Base-by-base conservation (phyloP, 345 rosid genomes). In the Linum trigynum region DNA sequence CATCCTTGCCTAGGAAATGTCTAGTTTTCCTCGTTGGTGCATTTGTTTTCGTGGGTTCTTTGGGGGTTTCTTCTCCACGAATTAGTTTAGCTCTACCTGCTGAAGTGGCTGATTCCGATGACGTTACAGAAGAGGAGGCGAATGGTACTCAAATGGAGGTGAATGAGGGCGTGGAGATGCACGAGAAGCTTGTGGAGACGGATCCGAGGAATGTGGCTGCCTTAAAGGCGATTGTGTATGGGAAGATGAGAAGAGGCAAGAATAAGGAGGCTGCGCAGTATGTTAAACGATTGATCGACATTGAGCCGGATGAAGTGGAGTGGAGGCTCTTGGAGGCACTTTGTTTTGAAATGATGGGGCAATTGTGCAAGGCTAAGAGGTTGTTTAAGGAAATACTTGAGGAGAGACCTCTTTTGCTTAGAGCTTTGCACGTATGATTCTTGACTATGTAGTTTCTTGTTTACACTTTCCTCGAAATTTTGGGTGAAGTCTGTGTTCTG, bases 251-350 rank as follows among this genome's bases (percentile, higher is more conserved):
- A 79, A 84, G 77, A 65, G 90, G 96, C 14, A 79, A 74, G 74
- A 71, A 70, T 62, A 71, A 79, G 72, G 90, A 83, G 64, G 96
- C 97, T 68, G 75, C 86, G 65, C 73, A 76, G 51, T 86, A 66
- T 69, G 86, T 90, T 67, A 81, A 84, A 80, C 85, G 74, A 69
- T 73, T 92, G 69, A 82, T 84, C 57, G 78, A 79, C 17, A 71
- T 80, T 17, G 90, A 85, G 74, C 94, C 91, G 14, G 48, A 73
- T 55, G 96, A 88, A 71, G 84, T 86, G 7, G 98, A 92, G 59
- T 92, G 96, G 98, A 92, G 84, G 85, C 89, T 92, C 53, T 69
- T 92, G 69, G 81, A 86, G 80, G 97, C 96, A 16, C 81, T 92
- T 70, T 92, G 94, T 64, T 85, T 86, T 62, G 97, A 92, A 71